Evolutionary conservation across 1,284 basidiomycete genomes (phyloP).

Genomic region (Inonotus obliquus): DNA sequence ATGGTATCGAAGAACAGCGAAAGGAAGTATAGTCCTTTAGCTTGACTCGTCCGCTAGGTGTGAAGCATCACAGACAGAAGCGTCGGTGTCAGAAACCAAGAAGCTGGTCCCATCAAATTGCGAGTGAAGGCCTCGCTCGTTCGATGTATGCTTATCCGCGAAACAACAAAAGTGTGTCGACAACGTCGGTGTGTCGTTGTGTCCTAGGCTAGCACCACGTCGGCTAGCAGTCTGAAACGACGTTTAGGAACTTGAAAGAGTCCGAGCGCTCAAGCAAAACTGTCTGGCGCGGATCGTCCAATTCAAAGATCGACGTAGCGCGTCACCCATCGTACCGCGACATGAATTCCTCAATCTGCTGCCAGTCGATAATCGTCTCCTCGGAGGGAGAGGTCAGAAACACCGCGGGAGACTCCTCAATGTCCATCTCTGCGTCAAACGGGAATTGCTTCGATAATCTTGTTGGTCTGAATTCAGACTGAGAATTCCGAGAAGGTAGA

Average conservation of each 20-base stretch:
- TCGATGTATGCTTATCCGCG: neutral
- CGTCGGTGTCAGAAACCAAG: neutral
- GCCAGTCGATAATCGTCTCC: constrained; percentile 19
- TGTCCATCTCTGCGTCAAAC: neutral
- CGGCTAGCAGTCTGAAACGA: neutral
- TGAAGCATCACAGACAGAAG: neutral
- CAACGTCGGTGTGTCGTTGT: neutral
- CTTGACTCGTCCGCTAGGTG: neutral
- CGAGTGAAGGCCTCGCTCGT: too few relatives aligned
- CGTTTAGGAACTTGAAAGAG: neutral
- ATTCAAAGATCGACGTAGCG: neutral
- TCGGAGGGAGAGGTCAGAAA: constrained; percentile 7
- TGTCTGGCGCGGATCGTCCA: neutral
- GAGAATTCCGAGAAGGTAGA: neutral
- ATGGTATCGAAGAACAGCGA: neutral
- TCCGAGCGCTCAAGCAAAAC: constrained; percentile 1
- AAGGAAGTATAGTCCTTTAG: neutral
- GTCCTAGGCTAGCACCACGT: neutral
- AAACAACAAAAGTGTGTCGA: neutral
- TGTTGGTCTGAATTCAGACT: neutral
- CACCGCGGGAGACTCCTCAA: neutral
- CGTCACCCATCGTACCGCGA: neutral
- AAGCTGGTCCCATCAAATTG: neutral
- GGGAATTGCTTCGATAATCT: neutral
- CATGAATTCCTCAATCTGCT: constrained; percentile 16